Base-by-base conservation (phyloP, 2,329 filamentous ascomycete species). In the Colletotrichum sansevieriae region DNA sequence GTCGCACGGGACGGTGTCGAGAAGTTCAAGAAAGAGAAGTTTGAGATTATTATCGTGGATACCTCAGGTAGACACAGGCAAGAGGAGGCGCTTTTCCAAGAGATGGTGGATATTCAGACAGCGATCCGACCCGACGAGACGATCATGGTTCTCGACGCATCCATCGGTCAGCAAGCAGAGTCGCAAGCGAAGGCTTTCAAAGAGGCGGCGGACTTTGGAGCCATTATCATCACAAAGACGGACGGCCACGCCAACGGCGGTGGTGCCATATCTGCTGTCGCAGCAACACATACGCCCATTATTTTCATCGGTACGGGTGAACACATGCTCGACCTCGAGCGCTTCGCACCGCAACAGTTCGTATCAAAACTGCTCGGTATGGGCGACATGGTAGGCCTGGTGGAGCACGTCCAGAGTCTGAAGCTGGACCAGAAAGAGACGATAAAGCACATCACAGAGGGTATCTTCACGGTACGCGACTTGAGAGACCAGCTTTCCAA, bases 211-310 rank as follows among this genome's bases (percentile, higher is more conserved):
- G 94, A 98, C 79, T 99, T 98, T 75, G 96, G 96, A 77, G 94
- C 96, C 72, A 99, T 99, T 75, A 97, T 99, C 77, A 98, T 99
- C 77, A 99, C 96, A 60, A 99, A 99, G 84, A 98, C 95, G 0
- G 96, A 99, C 77, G 96, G 96, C 72, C 94, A 97, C 74, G 96
- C 96, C 1, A 93, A 93, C 54, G 96, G 96, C 75, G 96, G 96
- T 85, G 96, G 96, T 83, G 96, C 96, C 70, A 99, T 99, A 65
- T 98, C 95, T 3, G 96, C 96, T 10, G 96, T 99, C 65, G 96
- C 96, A 1, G 96, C 96, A 2, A 99, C 96, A 37, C 92, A 95
- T 74, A 98, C 96, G 0, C 96, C 96, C 3, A 99, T 99, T 74
- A 95, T 98, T 11, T 99, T 98, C 80, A 94, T 99, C 71, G 96